phyloP scores from a whole-genome alignment of 352 stramenopile species.

The Globisporangium barbulae region DNA sequence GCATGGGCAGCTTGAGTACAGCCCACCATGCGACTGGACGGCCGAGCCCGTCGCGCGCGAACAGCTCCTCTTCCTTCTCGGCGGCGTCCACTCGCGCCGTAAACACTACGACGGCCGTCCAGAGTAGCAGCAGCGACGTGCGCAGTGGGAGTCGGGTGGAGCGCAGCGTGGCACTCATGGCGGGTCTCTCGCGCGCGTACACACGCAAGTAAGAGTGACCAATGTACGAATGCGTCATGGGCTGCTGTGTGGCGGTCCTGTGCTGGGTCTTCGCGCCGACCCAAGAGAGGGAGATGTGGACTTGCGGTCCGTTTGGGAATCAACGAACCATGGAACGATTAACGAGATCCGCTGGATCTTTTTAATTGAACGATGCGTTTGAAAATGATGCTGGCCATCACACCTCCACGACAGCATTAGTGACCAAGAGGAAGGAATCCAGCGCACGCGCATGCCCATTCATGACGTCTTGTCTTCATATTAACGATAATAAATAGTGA shows the following conservation, averaged over 20 bases:
- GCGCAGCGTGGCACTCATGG: background rate
- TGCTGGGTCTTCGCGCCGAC: background rate
- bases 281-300: background rate
- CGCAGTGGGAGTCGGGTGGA: conserved; percentile 3
- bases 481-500: too few species aligned
- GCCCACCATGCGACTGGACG: conserved; percentile 67
- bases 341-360: background rate
- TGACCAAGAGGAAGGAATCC: too few species aligned
- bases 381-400: too few species aligned
- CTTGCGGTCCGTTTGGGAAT: background rate
- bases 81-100: conserved; percentile 3
- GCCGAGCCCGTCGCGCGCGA: conserved; percentile 58
- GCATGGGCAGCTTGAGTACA: conserved; percentile 68
- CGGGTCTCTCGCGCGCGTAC: background rate
- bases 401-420: too few species aligned
- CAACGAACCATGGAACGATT: background rate
- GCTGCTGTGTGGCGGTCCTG: background rate
- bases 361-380: background rate
- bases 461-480: too few species aligned
- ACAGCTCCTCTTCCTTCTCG: conserved; percentile 16
- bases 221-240: background rate
- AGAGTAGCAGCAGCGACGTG: conserved; percentile 21
- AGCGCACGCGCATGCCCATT: too few species aligned
- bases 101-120: background rate
- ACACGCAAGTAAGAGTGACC: background rate